These are phyloP conservation scores for Populus ilicifolia DNA, from an alignment of 345 rosid genomes.

Conservation along the genomic window DNA sequence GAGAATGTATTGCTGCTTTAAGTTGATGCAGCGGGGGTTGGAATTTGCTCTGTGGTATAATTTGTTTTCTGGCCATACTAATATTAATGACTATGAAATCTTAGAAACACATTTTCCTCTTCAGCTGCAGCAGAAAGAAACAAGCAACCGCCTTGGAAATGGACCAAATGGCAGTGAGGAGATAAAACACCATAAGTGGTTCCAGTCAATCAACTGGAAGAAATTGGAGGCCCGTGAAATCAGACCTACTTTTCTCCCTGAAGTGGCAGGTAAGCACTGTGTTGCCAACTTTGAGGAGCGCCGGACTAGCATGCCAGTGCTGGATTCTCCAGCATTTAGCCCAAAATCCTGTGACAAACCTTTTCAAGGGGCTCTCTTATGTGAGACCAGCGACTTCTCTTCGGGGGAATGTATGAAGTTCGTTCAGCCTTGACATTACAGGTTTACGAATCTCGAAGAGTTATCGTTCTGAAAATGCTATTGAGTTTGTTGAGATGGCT, in stretches of 20 bases:
- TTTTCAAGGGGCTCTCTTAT: background rate
- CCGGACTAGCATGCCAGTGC: background rate
- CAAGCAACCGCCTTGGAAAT: background rate
- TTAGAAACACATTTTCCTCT: background rate
- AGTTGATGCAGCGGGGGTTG: background rate
- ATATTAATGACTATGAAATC: background rate
- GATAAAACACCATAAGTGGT: background rate
- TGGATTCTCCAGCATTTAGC: background rate
- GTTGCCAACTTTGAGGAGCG: background rate
- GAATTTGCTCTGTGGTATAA: background rate
- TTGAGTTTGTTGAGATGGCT: background rate
- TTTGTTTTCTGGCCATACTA: no score
- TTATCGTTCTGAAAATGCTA: no score
- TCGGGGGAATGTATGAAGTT: conserved; percentile 22
- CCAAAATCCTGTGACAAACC: background rate
- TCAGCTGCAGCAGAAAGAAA: background rate
- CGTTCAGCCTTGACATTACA: background rate
- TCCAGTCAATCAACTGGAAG: background rate
- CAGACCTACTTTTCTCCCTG: background rate
- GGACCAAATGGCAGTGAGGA: background rate
- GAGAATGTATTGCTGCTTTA: background rate
- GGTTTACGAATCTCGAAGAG: no score
- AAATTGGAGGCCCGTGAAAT: background rate
- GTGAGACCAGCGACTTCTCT: conserved; percentile 21
- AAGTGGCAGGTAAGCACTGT: background rate